Evolutionary conservation across 2,329 filamentous ascomycete species (phyloP).

Genomic region (Fusarium nelsonii): DNA sequence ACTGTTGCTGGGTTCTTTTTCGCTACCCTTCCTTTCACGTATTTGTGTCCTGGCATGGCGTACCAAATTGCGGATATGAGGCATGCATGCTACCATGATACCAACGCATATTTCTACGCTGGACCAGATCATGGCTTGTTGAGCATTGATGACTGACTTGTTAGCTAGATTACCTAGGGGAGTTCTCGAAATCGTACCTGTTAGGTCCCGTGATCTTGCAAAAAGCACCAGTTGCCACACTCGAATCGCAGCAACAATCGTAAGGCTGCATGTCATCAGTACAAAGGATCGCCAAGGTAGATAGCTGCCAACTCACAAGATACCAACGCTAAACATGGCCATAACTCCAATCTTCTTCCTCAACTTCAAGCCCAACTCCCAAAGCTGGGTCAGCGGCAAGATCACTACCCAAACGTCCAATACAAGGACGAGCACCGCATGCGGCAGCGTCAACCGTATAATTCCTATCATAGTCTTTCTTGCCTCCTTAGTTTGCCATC

Average conservation of each 20-base stretch:
- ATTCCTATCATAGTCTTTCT: background rate
- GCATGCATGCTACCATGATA: conserved; percentile 35
- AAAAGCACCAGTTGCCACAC: conserved; percentile 8
- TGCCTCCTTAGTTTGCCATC: conserved; percentile 15
- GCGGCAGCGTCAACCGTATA: background rate
- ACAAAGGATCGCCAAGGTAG: rapidly evolving
- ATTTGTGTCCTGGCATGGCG: background rate
- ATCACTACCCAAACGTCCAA: conserved; percentile 32
- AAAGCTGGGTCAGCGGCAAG: conserved; percentile 24
- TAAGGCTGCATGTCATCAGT: conserved; percentile 13
- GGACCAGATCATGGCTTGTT: conserved; percentile 23
- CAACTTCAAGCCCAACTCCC: conserved; percentile 16
- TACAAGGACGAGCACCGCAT: conserved; percentile 1
- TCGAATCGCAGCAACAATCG: conserved; percentile 18
- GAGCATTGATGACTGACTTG: background rate
- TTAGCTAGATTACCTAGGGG: background rate
- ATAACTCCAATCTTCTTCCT: conserved; percentile 29
- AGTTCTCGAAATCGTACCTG: background rate
- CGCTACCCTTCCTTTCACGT: background rate
- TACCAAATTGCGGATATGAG: conserved; percentile 21
- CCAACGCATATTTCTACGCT: conserved; percentile 22
- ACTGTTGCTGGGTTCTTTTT: background rate
- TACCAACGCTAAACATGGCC: conserved; percentile 33
- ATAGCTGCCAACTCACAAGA: conserved; percentile 6
- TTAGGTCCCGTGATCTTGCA: conserved; percentile 5